phyloP scores from a whole-genome alignment of 495 filamentous ascomycete genomes.

The Viridothelium virens region DNA sequence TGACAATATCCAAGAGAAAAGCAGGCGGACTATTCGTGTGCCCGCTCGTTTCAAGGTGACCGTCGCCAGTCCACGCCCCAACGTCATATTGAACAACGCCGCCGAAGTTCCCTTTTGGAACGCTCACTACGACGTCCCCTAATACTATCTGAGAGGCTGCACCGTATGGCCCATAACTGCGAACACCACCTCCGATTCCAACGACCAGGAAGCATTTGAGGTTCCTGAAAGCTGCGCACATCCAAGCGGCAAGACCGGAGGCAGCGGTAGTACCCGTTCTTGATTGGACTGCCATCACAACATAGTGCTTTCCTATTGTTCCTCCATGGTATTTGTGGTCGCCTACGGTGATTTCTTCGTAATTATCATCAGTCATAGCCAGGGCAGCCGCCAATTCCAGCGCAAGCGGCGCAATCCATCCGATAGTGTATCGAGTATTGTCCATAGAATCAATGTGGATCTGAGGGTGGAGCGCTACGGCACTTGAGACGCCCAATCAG shows the following conservation, averaged over 20 bases:
- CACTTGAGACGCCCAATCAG: too few species aligned
- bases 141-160: conserved; percentile 6
- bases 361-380: conserved; percentile 7
- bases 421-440: conserved; percentile 13
- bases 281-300: conserved; percentile 14
- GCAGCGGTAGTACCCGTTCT: conserved; percentile 12
- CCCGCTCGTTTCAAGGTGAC: background rate
- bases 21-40: background rate
- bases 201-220: conserved; percentile 15
- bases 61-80: conserved; percentile 9
- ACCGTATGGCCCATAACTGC: conserved; percentile 3
- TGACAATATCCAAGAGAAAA: background rate
- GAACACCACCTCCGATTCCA: conserved; percentile 17
- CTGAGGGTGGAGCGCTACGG: too few species aligned
- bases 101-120: conserved; percentile 2
- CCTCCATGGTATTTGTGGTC: conserved; percentile 14
- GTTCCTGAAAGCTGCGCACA: conserved; percentile 12
- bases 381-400: conserved; percentile 10
- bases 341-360: background rate
- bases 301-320: conserved; percentile 9
- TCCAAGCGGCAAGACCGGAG: conserved; percentile 8
- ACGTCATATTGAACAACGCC: conserved; percentile 16
- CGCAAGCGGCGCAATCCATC: conserved; percentile 15
- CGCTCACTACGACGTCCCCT: conserved; percentile 14
- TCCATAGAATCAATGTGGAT: too few species aligned